Percentiles rank a stretch among this genome's conserved stretches.
Conservation (phyloP, 2,329 filamentous ascomycete species). For the Phoma herbarum region DNA sequence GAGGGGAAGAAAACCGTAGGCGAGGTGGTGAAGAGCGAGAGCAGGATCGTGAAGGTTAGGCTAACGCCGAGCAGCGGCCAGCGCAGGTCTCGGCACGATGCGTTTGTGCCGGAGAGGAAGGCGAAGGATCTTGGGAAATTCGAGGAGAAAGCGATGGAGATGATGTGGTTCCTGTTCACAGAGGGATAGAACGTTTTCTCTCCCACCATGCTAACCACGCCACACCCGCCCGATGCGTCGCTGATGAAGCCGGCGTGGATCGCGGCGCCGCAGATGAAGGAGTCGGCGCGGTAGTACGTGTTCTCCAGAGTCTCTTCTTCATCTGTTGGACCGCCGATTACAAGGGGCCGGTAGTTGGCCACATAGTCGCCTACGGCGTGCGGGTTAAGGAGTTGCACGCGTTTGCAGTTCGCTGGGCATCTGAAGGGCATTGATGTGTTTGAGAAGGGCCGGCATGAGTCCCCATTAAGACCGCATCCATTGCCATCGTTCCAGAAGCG, state of each 20-base stretch:
- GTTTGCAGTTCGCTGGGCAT: constrained; percentile 76
- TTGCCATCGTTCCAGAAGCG: constrained; percentile 76
- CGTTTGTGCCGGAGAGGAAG: constrained; percentile 72
- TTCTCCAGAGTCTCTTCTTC: constrained; percentile 51
- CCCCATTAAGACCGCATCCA: constrained; percentile 76
- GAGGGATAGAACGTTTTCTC: constrained; percentile 69
- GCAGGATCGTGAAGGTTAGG: constrained; percentile 75
- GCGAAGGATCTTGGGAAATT: constrained; percentile 89
- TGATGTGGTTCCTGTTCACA: constrained; percentile 75
- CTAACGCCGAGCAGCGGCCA: constrained; percentile 88
- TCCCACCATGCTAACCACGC: constrained; percentile 78
- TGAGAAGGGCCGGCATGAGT: constrained; percentile 77
- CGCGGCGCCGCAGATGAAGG: constrained; percentile 84
- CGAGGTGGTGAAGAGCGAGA: constrained; percentile 84
- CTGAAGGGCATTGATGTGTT: constrained; percentile 75
- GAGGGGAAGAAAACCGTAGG: constrained; percentile 85
- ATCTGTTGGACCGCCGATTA: constrained; percentile 62
- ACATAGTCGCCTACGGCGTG: constrained; percentile 77
- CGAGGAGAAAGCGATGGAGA: constrained; percentile 80
- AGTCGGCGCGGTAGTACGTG: constrained; percentile 84
- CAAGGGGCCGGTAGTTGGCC: constrained; percentile 63
- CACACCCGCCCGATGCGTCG: constrained; percentile 78
- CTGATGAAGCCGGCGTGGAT: constrained; percentile 83
- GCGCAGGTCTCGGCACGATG: constrained; percentile 77
- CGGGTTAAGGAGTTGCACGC: constrained; percentile 72